A percentile compares a stretch with the other conserved stretches of the same genome.
Evolutionary conservation across 306 rosid genomes (phyloP).

Genomic region (Cucurbita ficifolia): DNA sequence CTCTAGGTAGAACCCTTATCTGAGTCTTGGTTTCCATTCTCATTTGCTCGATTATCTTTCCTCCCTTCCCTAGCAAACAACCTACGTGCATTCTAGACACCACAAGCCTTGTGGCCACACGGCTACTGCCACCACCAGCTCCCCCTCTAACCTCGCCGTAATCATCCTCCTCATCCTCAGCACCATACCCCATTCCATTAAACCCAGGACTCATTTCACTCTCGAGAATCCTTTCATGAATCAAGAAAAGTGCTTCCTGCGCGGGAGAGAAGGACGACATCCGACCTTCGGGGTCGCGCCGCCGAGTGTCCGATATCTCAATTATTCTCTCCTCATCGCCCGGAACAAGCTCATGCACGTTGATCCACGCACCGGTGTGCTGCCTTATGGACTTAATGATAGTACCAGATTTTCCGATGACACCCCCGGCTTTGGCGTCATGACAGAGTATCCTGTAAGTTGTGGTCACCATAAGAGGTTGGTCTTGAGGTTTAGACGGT

Average conservation of each 20-base stretch:
- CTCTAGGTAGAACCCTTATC: constrained; percentile 93
- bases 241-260: constrained; percentile 78
- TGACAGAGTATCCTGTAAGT: constrained; percentile 79
- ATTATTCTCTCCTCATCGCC: constrained; percentile 94
- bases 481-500: constrained; percentile 39
- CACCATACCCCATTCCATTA: constrained; percentile 17
- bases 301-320: constrained; percentile 89
- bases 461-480: constrained; percentile 45
- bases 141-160: constrained; percentile 23
- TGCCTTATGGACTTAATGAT: constrained; percentile 90
- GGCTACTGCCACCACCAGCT: constrained; percentile 27
- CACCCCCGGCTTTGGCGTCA: constrained; percentile 84
- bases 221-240: constrained; percentile 85
- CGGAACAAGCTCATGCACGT: constrained; percentile 74
- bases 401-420: constrained; percentile 92
- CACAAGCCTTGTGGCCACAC: constrained; percentile 73
- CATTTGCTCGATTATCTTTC: constrained; percentile 99
- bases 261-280: constrained; percentile 94
- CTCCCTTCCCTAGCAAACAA: constrained; percentile 90
- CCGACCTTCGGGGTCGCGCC: constrained; percentile 87
- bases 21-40: constrained; percentile 94
- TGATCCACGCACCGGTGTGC: constrained; percentile 99
- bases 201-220: constrained; percentile 39
- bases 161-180: constrained; percentile 56
- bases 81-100: constrained; percentile 98